A percentile compares a stretch with the other conserved stretches of the same genome.
These are phyloP conservation scores for Mycosarcoma mackinlayi DNA, from an alignment of 1,284 basidiomycete genomes.

Conservation along the genomic window DNA sequence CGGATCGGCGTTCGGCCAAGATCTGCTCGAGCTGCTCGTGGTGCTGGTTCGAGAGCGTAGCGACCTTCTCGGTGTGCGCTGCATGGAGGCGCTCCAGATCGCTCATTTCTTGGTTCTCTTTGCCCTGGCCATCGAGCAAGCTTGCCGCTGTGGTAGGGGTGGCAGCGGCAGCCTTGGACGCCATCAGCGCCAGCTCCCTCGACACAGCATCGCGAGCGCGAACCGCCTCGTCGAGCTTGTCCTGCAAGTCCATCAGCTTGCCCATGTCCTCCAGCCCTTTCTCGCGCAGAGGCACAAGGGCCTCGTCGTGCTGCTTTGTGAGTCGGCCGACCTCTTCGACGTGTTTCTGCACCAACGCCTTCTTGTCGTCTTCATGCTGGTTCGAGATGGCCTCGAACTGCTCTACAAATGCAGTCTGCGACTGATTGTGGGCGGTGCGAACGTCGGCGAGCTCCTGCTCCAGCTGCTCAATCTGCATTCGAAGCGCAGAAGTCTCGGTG, in stretches of 20 bases:
- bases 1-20: constrained; percentile 17
- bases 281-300: constrained; percentile 29
- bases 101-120: constrained; percentile 39
- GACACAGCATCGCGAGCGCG: constrained; percentile 44
- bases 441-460: constrained; percentile 43
- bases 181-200: constrained; percentile 25
- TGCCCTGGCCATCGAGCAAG: constrained; percentile 28
- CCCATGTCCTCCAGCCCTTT: constrained; percentile 38
- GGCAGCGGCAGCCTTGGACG: constrained; percentile 33
- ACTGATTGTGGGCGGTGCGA: constrained; percentile 40
- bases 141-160: constrained; percentile 25
- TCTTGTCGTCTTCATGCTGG: constrained; percentile 36
- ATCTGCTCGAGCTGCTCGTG: constrained; percentile 38
- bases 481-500: constrained; percentile 30
- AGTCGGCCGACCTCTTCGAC: constrained; percentile 38
- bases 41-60: constrained; percentile 35
- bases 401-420: constrained; percentile 48
- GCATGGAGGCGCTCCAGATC: constrained; percentile 51
- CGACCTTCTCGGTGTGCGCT: constrained; percentile 50
- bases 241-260: constrained; percentile 51
- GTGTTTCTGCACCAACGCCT: constrained; percentile 41
- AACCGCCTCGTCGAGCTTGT: constrained; percentile 47
- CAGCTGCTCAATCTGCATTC: constrained; percentile 31
- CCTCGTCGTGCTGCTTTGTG: constrained; percentile 30
- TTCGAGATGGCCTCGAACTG: constrained; percentile 41